Percentiles rank a stretch among this genome's conserved stretches.
Conservation (phyloP, 345 rosid species). For the Linum trigynum region DNA sequence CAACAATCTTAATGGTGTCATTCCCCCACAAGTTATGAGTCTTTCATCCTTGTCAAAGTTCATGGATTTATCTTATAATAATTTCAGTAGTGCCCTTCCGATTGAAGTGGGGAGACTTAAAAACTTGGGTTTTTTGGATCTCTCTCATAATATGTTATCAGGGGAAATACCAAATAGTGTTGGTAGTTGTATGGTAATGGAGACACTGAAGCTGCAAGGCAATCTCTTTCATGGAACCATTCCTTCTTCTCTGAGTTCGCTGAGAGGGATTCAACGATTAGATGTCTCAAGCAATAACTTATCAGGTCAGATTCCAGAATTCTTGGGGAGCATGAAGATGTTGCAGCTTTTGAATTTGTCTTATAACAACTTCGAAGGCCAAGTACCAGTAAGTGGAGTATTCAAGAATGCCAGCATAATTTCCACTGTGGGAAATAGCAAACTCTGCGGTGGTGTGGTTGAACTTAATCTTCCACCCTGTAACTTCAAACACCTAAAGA, state of each 20-base stretch:
- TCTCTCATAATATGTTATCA: background rate
- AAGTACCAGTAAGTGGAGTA: conserved; percentile 3
- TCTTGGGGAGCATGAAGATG: background rate
- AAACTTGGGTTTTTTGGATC: background rate
- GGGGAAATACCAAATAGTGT: conserved; percentile 15
- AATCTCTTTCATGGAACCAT: conserved; percentile 11
- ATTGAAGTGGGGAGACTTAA: conserved; percentile 3
- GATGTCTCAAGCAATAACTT: background rate
- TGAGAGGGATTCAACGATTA: background rate
- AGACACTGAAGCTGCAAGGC: background rate
- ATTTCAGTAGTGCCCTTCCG: conserved; percentile 6
- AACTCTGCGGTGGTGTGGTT: background rate
- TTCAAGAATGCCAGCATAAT: background rate
- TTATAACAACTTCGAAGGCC: conserved; percentile 14
- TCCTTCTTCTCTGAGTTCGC: background rate
- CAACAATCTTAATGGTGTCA: conserved; percentile 11
- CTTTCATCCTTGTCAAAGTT: background rate
- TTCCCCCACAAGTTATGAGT: conserved; percentile 6
- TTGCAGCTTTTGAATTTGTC: background rate
- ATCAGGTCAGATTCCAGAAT: conserved; percentile 14
- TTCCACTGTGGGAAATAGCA: background rate
- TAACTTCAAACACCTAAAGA: background rate
- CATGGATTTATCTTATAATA: conserved; percentile 1
- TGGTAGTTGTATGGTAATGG: conserved; percentile 10
- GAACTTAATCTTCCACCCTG: conserved; percentile 9